Conservation (phyloP, 768 basidiomycete genomes). For the Strobilomyces echinocephalus region DNA sequence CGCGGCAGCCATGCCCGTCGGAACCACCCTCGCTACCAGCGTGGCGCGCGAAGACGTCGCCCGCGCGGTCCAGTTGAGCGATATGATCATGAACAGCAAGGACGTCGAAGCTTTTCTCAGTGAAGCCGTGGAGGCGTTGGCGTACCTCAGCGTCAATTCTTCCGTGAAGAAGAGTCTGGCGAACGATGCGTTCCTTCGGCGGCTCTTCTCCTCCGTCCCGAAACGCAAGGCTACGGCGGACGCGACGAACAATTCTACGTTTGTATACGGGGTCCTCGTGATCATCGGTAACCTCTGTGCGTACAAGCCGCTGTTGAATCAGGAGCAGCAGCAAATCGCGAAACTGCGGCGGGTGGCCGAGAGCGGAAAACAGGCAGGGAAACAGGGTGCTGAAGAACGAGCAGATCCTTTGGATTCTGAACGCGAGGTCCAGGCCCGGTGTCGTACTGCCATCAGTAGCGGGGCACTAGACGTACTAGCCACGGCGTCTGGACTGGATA, state of each 20-base stretch:
- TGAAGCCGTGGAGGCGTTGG: conserved; percentile 79
- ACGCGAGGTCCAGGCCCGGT: conserved; percentile 56
- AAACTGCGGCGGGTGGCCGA: conserved; percentile 75
- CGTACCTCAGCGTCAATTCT: conserved; percentile 70
- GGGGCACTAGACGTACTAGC: conserved; percentile 65
- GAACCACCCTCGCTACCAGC: conserved; percentile 9
- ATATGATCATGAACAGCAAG: conserved; percentile 41
- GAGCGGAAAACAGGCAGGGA: conserved; percentile 32
- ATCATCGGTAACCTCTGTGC: conserved; percentile 72
- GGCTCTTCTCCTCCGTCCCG: conserved; percentile 56
- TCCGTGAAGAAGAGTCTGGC: conserved; percentile 60
- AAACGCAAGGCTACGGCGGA: conserved; percentile 36
- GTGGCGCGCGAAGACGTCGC: conserved; percentile 34
- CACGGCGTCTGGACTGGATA: conserved; percentile 56
- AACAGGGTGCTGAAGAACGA: conserved; percentile 26
- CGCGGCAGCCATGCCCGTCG: conserved; percentile 19
- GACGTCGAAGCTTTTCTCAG: conserved; percentile 40
- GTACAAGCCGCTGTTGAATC: conserved; percentile 65
- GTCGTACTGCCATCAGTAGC: conserved; percentile 50
- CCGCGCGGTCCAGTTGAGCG: conserved; percentile 53
- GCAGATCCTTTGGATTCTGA: conserved; percentile 55
- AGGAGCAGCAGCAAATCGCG: conserved; percentile 80
- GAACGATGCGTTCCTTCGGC: conserved; percentile 50
- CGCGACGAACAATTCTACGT: conserved; percentile 39
- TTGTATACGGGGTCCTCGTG: conserved; percentile 73